Evolutionary conservation across 371 early-diverging fungal genomes (phyloP).

Genomic region (Chytridiales sp.): DNA sequence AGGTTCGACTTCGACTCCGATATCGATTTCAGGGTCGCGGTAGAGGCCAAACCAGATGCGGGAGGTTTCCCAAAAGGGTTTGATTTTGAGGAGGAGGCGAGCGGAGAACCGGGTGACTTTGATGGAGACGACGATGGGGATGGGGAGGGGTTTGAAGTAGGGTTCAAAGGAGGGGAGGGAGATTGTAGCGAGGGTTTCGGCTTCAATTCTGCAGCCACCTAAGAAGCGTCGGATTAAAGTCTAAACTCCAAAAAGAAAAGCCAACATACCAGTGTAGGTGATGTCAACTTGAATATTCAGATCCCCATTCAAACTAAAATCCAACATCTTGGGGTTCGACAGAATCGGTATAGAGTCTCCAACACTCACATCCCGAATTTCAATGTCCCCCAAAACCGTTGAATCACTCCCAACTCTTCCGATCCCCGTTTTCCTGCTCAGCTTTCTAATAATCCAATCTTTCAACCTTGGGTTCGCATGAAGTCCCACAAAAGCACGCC

Average conservation of each 20-base stretch:
- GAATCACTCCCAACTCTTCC: slow-evolving; percentile 21
- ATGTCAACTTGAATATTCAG: slow-evolving; percentile 71
- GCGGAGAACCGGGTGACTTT: slow-evolving; percentile 70
- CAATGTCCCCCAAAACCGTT: slow-evolving; percentile 75
- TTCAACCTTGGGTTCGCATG: slow-evolving; percentile 41
- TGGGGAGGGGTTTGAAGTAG: slow-evolving; percentile 63
- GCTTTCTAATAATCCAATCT: slow-evolving; percentile 36
- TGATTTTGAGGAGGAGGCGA: slow-evolving; percentile 72
- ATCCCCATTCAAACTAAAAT: slow-evolving; percentile 67
- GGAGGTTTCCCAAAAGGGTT: slow-evolving; percentile 80
- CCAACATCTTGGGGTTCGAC: slow-evolving; percentile 71
- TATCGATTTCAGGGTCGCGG: slow-evolving; percentile 71
- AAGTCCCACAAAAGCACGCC: slow-evolving; percentile 57
- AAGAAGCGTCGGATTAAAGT: not conserved
- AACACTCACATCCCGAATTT: slow-evolving; percentile 71
- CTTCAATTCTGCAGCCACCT: slow-evolving; percentile 43
- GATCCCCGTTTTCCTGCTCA: slow-evolving; percentile 21
- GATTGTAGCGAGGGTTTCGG: slow-evolving; percentile 41
- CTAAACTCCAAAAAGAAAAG: not conserved
- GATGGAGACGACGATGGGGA: slow-evolving; percentile 78
- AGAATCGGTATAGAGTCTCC: slow-evolving; percentile 80
- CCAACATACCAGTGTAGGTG: slow-evolving; percentile 55
- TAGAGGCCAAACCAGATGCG: slow-evolving; percentile 89
- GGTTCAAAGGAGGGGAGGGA: slow-evolving; percentile 34
- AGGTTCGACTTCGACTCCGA: slow-evolving; percentile 73